Base-by-base conservation (phyloP, 2,329 filamentous ascomycete species). In the Colletotrichum nymphaeae region DNA sequence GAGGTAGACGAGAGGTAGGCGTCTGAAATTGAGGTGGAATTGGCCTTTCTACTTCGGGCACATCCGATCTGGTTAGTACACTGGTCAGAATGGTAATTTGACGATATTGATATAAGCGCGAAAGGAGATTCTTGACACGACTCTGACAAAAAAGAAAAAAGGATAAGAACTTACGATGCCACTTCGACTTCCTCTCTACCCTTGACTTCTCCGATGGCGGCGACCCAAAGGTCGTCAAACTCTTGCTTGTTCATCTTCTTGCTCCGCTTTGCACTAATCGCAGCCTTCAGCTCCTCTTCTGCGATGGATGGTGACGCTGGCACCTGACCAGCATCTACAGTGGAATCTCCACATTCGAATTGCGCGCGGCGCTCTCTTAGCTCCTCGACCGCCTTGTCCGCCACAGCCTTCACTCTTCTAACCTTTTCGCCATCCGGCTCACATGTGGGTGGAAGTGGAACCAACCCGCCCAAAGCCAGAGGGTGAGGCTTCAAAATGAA, bases 351-450 rank as follows among this genome's bases (percentile, higher is more conserved):
- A 78, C 97, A 99, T 84, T 99, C 97, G 79, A 92, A 98, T 78
- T 95, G 93, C 68, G 97, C 97, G 72, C 94, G 92, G 53, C 94
- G 92, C 76, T 97, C 91, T 67, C 97, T 90, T 62, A 99, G 88
- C 78, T 95, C 93, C 78, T 98, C 95, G 4, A 98, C 89, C 1
- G 94, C 95, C 81, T 93, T 93, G 80, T 98, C 93, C 8, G 95
- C 95, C 19, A 99, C 95, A 24, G 93, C 91, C 78, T 96, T 94
- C 62, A 98, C 93, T 22, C 94, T 93, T 52, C 94, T 91, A 8
- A 93, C 94, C 82, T 98, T 98, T 79, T 97, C 95, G 74, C 95
- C 95, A 82, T 99, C 97, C 0, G 97, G 94, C 83, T 98, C 96
- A 82, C 97, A 99, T 5, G 94, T 95, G 1, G 97, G 96, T 6